Evolutionary conservation across 2,329 filamentous ascomycete species (phyloP).

Genomic region (Apiospora kogelbergensis): DNA sequence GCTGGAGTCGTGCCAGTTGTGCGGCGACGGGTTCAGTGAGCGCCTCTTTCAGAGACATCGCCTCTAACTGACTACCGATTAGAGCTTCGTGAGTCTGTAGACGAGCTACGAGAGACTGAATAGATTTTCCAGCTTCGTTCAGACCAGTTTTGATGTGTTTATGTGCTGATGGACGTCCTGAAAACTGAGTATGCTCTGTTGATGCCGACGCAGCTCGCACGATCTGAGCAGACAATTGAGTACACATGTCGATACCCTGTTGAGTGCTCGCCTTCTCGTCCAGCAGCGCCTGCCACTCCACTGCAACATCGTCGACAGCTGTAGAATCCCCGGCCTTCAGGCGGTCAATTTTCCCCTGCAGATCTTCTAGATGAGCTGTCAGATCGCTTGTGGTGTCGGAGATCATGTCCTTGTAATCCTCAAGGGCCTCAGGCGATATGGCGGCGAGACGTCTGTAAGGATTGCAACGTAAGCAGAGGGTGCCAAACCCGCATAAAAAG

Average conservation of each 20-base stretch:
- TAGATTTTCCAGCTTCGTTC: slow-evolving; percentile 5
- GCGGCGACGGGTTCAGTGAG: slow-evolving; percentile 4
- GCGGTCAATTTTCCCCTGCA: slow-evolving; percentile 12
- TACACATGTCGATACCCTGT: slow-evolving; percentile 14
- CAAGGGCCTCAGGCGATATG: slow-evolving; percentile 11
- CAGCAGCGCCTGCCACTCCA: slow-evolving; percentile 11
- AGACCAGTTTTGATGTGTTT: slow-evolving; percentile 10
- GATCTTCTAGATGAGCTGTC: slow-evolving; percentile 8
- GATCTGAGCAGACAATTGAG: slow-evolving; percentile 14
- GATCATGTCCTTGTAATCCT: slow-evolving; percentile 17
- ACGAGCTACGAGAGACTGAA: slow-evolving; percentile 12
- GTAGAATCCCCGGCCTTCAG: slow-evolving; percentile 3
- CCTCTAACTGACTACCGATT: slow-evolving; percentile 10
- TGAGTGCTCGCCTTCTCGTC: slow-evolving; percentile 16
- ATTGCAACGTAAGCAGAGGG: not conserved
- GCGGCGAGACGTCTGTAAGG: slow-evolving; percentile 5
- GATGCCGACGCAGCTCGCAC: slow-evolving; percentile 7
- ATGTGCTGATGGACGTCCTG: slow-evolving; percentile 9
- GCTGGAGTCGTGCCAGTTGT: slow-evolving; percentile 11
- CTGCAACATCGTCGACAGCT: not conserved
- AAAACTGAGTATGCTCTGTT: slow-evolving; percentile 13
- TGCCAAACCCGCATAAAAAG: not conserved
- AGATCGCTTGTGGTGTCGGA: slow-evolving; percentile 10
- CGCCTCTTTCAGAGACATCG: not conserved
- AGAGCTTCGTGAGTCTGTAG: slow-evolving; percentile 11